Percentiles rank a stretch among this genome's conserved stretches.
phyloP scores from a whole-genome alignment of 2,329 filamentous ascomycete genomes.

The Penicillium thymicola region DNA sequence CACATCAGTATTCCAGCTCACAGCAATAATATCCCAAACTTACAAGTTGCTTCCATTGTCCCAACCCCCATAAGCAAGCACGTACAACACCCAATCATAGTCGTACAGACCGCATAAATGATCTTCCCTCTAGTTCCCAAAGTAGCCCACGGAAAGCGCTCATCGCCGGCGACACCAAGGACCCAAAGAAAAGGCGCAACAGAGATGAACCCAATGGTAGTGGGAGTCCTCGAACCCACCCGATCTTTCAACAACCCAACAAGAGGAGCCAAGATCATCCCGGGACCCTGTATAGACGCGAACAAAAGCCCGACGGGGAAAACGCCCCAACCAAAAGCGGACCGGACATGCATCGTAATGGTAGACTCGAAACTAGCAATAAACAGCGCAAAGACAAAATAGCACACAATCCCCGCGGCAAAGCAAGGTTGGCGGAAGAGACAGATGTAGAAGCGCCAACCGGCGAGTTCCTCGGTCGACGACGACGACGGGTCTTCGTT shows the following conservation, averaged over 20 bases:
- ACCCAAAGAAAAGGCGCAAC: conserved; percentile 3
- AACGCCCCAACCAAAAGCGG: conserved; percentile 11
- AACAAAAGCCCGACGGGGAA: conserved; percentile 11
- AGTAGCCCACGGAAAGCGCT: conserved; percentile 1
- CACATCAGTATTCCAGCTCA: background rate
- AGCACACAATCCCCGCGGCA: conserved; percentile 5
- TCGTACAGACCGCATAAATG: background rate
- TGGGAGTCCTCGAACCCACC: conserved; percentile 2
- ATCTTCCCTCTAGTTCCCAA: background rate
- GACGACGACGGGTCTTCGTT: background rate
- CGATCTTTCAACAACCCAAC: conserved; percentile 4
- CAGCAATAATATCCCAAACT: background rate
- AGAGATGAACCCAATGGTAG: background rate
- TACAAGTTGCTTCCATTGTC: conserved; percentile 10
- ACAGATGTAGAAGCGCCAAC: conserved; percentile 7
- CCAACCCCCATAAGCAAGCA: conserved; percentile 7
- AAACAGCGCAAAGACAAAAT: conserved; percentile 10
- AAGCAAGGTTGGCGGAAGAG: conserved; percentile 6
- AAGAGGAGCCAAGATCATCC: conserved; percentile 7
- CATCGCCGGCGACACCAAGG: conserved; percentile 4
- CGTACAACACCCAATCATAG: conserved; percentile 5
- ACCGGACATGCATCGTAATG: conserved; percentile 9
- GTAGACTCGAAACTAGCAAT: conserved; percentile 12
- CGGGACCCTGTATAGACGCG: conserved; percentile 9
- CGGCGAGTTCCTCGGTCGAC: background rate